Conservation (phyloP, 441 rosid genomes). For the Erodium trifolium region DNA sequence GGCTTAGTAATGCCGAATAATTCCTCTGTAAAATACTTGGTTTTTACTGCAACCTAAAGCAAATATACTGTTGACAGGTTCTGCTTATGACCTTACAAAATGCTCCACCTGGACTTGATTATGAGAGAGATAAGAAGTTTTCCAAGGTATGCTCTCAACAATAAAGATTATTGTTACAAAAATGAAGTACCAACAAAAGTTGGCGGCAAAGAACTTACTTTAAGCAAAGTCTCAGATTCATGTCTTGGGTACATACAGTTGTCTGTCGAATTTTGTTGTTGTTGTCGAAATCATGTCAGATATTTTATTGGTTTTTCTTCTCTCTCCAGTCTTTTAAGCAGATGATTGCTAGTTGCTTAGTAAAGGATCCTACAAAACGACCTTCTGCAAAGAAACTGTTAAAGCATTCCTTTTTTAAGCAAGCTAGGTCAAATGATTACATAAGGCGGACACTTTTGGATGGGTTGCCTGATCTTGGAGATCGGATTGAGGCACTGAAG, state of each 20-base stretch:
- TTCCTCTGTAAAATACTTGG: conserved; percentile 3
- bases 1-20: conserved; percentile 7
- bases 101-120: conserved; percentile 95
- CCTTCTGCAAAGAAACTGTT: conserved; percentile 76
- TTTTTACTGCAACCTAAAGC: conserved; percentile 23
- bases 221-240: not conserved
- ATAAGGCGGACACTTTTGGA: conserved; percentile 64
- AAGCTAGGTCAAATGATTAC: conserved; percentile 88
- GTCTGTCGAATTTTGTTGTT: not conserved
- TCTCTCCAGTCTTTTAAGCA: conserved; percentile 49
- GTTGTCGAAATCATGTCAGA: not conserved
- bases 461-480: conserved; percentile 88
- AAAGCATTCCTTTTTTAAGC: conserved; percentile 90
- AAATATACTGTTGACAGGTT: conserved; percentile 44
- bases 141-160: conserved; percentile 52
- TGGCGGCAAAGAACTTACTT: not conserved
- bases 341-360: conserved; percentile 97
- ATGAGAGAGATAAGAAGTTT: conserved; percentile 87
- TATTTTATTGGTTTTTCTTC: too few species aligned
- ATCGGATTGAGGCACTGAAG: conserved; percentile 77
- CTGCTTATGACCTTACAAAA: conserved; percentile 98
- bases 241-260: not conserved
- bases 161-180: not conserved
- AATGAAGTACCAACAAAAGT: not conserved
- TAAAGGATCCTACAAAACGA: conserved; percentile 92